Percentiles rank a stretch among this genome's conserved stretches.
phyloP scores from a whole-genome alignment of 768 basidiomycete species.

The Amanita phalloides region DNA sequence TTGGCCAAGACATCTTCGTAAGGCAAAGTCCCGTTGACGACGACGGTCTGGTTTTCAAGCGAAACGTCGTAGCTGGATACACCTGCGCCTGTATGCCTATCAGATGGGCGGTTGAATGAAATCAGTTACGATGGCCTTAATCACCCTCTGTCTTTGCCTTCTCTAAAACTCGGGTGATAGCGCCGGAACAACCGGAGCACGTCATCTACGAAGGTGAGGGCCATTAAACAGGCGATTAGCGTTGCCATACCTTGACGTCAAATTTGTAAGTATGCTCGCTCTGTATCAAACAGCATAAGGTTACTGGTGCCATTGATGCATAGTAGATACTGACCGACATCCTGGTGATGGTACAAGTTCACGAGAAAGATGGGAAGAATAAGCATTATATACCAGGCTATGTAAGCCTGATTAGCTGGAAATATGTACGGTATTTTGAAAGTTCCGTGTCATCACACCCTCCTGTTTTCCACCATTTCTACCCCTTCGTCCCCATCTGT shows the following conservation, averaged over 20 bases:
- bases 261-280: slow-evolving; percentile 57
- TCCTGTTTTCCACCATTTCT: slow-evolving; percentile 46
- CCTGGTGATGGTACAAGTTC: not conserved
- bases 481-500: slow-evolving; percentile 60
- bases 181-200: slow-evolving; percentile 79
- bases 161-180: slow-evolving; percentile 61
- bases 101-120: not conserved
- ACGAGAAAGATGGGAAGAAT: not conserved
- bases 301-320: not conserved
- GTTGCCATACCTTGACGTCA: slow-evolving; percentile 62
- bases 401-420: not conserved
- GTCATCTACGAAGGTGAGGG: slow-evolving; percentile 49
- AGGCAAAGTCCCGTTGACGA: slow-evolving; percentile 46
- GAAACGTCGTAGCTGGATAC: slow-evolving; percentile 47
- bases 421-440: not conserved
- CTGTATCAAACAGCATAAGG: not conserved
- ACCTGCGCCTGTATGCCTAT: slow-evolving; percentile 23
- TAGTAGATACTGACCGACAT: not conserved
- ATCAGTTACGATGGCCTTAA: not conserved
- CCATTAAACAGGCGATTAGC: not conserved
- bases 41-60: slow-evolving; percentile 63
- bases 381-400: not conserved
- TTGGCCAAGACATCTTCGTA: slow-evolving; percentile 60
- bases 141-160: slow-evolving; percentile 46
- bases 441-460: not conserved